These are phyloP conservation scores for Umbelopsis isabellina DNA, from an alignment of 192 early-diverging fungal species.

Conservation along the genomic window DNA sequence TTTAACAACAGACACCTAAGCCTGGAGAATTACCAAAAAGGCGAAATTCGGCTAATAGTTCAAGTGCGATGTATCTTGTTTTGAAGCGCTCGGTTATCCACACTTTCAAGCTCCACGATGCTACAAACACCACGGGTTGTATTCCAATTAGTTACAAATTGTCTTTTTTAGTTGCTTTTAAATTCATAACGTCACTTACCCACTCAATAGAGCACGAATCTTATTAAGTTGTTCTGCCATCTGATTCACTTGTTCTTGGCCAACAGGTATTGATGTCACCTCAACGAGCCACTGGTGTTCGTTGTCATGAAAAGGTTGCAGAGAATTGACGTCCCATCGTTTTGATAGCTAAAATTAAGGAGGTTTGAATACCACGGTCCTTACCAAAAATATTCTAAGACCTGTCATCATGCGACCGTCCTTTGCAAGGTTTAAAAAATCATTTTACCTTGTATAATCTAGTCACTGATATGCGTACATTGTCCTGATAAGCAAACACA, in stretches of 20 bases:
- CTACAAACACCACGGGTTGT: slow-evolving; percentile 15
- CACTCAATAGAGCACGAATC: slow-evolving; percentile 43
- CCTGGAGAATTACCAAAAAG: slow-evolving; percentile 1
- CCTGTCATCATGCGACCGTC: neutral
- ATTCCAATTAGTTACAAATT: neutral
- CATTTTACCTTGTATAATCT: slow-evolving; percentile 55
- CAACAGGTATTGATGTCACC: slow-evolving; percentile 51
- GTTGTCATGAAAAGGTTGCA: slow-evolving; percentile 44
- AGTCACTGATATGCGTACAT: slow-evolving; percentile 60
- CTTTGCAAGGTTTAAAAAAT: neutral
- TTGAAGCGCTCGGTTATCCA: slow-evolving; percentile 41
- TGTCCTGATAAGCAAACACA: slow-evolving; percentile 59
- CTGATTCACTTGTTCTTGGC: slow-evolving; percentile 57
- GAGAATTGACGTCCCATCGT: slow-evolving; percentile 50
- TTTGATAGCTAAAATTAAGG: slow-evolving; percentile 38
- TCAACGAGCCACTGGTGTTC: slow-evolving; percentile 66
- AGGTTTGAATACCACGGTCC: neutral
- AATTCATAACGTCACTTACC: slow-evolving; percentile 30
- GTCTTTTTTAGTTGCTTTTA: neutral
- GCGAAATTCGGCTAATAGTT: slow-evolving; percentile 7
- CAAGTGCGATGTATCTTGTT: slow-evolving; percentile 40
- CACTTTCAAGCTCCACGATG: slow-evolving; percentile 41
- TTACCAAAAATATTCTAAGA: neutral
- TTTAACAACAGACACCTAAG: neutral
- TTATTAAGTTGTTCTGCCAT: slow-evolving; percentile 55